Conservation (phyloP, 352 stramenopile species). For the Nothophytophthora sp. region DNA sequence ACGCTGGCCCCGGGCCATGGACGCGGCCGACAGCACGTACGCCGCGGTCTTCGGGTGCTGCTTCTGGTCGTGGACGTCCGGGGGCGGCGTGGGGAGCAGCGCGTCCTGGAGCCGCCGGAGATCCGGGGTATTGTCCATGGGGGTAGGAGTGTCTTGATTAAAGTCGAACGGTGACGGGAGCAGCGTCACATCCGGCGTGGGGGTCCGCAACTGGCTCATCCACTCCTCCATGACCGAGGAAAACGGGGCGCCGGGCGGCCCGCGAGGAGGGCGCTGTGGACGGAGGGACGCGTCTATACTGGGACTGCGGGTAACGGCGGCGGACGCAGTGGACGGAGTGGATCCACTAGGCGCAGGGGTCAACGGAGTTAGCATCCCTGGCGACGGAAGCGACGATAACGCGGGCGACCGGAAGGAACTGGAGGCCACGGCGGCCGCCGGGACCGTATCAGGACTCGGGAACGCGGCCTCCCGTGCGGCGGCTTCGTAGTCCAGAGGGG, state of each 20-base stretch:
- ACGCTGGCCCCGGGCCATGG: conserved; percentile 36
- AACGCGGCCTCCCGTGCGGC: conserved; percentile 37
- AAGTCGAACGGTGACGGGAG: conserved; percentile 82
- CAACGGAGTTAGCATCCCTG: conserved; percentile 58
- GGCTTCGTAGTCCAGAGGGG: conserved; percentile 44
- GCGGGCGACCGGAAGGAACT: conserved; percentile 35
- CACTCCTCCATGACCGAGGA: conserved; percentile 77
- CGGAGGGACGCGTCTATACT: conserved; percentile 32
- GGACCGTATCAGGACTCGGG: conserved; percentile 33
- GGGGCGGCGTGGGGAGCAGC: conserved; percentile 68
- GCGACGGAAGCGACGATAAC: conserved; percentile 45
- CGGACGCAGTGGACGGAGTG: not conserved
- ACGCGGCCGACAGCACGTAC: conserved; percentile 42
- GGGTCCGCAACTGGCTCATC: conserved; percentile 79
- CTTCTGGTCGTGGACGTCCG: conserved; percentile 55
- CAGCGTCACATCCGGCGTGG: conserved; percentile 78
- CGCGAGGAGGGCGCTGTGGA: too few species aligned
- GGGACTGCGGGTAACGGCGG: conserved; percentile 36
- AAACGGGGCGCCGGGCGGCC: conserved; percentile 51
- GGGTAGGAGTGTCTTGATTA: conserved; percentile 73
- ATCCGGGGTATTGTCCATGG: conserved; percentile 70
- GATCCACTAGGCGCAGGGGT: conserved; percentile 11
- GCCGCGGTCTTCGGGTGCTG: conserved; percentile 65
- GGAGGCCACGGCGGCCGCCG: conserved; percentile 22
- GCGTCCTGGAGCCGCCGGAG: conserved; percentile 74